Evolutionary conservation across 805 yeast species (phyloP).

Genomic region (Starmera quercuum): DNA sequence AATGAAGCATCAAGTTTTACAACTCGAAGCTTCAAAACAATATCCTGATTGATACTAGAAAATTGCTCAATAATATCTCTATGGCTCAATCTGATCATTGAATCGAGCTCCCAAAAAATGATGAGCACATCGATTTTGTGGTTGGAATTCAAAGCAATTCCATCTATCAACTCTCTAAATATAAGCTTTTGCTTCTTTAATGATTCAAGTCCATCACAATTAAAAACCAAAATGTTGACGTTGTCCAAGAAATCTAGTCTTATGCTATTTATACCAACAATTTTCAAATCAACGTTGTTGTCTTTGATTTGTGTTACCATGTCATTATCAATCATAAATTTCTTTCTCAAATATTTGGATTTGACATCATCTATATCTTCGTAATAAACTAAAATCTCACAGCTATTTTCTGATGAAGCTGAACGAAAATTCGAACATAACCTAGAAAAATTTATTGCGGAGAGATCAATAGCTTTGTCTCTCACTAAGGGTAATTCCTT

Average conservation of each 20-base stretch:
- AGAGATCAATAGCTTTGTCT: slow-evolving; percentile 14
- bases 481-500: slow-evolving; percentile 4
- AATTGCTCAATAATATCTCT: slow-evolving; percentile 24
- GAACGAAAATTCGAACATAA: slow-evolving; percentile 14
- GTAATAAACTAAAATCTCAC: slow-evolving; percentile 17
- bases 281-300: slow-evolving; percentile 7
- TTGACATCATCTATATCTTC: slow-evolving; percentile 22
- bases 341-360: slow-evolving; percentile 24
- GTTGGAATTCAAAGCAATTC: slow-evolving; percentile 25
- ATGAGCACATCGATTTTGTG: slow-evolving; percentile 25
- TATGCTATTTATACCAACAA: slow-evolving; percentile 18
- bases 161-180: slow-evolving; percentile 26
- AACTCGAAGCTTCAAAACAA: slow-evolving; percentile 21
- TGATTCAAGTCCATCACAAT: slow-evolving; percentile 27
- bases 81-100: slow-evolving; percentile 13
- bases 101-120: slow-evolving; percentile 32
- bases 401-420: slow-evolving; percentile 9
- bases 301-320: slow-evolving; percentile 1
- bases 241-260: slow-evolving; percentile 19
- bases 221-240: slow-evolving; percentile 27
- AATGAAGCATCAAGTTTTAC: slow-evolving; percentile 23
- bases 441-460: slow-evolving; percentile 15
- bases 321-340: slow-evolving; percentile 19
- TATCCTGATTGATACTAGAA: slow-evolving; percentile 18
- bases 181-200: slow-evolving; percentile 20